Evolutionary conservation across 495 filamentous ascomycete genomes (phyloP).

Genomic region (Bathelium albidoporum): DNA sequence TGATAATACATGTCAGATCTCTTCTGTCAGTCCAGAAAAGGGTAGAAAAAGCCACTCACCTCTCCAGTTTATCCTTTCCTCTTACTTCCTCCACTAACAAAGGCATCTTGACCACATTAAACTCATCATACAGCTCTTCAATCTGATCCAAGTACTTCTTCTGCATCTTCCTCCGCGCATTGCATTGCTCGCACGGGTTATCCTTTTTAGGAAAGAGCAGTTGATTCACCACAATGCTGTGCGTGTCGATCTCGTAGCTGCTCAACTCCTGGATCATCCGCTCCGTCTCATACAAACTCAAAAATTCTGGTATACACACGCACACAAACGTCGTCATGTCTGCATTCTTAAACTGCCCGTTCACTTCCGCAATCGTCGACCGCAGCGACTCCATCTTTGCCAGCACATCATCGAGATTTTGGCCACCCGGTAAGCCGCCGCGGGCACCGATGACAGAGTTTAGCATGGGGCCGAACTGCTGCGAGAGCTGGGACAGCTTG

Average conservation of each 20-base stretch:
- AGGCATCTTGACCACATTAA: conserved; percentile 98
- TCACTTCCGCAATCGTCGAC: conserved; percentile 89
- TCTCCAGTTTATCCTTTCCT: conserved; percentile 86
- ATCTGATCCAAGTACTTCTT: conserved; percentile 99
- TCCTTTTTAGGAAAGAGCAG: conserved; percentile 82
- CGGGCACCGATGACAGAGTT: conserved; percentile 78
- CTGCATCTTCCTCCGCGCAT: conserved; percentile 92
- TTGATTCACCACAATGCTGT: conserved; percentile 97
- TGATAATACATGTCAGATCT: background rate
- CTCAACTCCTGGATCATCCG: conserved; percentile 98
- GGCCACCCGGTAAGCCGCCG: conserved; percentile 80
- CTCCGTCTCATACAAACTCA: conserved; percentile 96
- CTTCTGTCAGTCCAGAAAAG: background rate
- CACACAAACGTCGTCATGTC: conserved; percentile 96
- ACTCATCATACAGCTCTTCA: conserved; percentile 96
- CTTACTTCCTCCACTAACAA: conserved; percentile 89
- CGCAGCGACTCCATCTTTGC: conserved; percentile 88
- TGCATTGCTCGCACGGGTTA: conserved; percentile 89
- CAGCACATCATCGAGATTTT: conserved; percentile 82
- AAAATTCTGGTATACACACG: conserved; percentile 96
- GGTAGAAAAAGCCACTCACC: conserved; percentile 41
- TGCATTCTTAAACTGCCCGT: conserved; percentile 94
- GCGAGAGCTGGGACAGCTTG: conserved; percentile 87
- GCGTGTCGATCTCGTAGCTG: conserved; percentile 88
- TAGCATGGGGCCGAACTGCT: conserved; percentile 91